phyloP scores from a whole-genome alignment of 1,284 basidiomycete genomes.

The Boletellus sp. region DNA sequence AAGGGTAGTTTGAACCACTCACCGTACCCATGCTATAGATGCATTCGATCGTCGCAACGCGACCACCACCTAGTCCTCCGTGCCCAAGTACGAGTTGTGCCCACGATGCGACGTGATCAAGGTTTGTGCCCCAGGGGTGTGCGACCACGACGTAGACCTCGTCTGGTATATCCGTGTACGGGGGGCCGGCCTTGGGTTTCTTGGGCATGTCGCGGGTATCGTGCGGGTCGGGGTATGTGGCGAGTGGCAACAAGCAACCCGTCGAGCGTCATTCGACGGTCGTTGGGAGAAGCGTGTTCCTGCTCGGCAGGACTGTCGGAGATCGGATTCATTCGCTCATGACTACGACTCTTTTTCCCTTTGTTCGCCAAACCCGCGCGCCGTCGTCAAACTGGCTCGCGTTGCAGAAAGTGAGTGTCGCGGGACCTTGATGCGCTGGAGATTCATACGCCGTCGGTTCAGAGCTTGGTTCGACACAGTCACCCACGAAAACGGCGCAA shows the following conservation, averaged over 20 bases:
- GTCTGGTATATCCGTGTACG: slow-evolving; percentile 22
- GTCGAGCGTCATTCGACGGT: neutral
- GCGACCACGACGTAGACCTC: slow-evolving; percentile 26
- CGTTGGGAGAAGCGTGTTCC: neutral
- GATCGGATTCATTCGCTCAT: slow-evolving; percentile 8
- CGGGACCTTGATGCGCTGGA: neutral
- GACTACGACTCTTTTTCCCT: neutral
- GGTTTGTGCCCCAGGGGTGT: slow-evolving; percentile 22
- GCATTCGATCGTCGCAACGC: slow-evolving; percentile 19
- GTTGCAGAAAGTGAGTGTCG: slow-evolving; percentile 41
- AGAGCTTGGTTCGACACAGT: slow-evolving; percentile 10
- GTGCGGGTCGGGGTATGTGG: neutral
- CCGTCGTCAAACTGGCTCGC: slow-evolving; percentile 53
- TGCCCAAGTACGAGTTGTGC: slow-evolving; percentile 24
- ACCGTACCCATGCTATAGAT: slow-evolving; percentile 32
- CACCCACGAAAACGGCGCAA: slow-evolving; percentile 35
- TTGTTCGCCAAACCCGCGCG: neutral
- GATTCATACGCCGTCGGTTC: neutral
- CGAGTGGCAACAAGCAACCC: neutral
- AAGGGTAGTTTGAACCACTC: slow-evolving; percentile 9
- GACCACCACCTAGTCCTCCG: slow-evolving; percentile 11
- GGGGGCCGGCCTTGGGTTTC: slow-evolving; percentile 26
- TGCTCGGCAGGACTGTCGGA: slow-evolving; percentile 12
- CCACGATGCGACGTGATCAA: slow-evolving; percentile 26
- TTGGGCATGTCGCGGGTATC: slow-evolving; percentile 17